Percentiles rank a stretch among this genome's conserved stretches.
Evolutionary conservation across 73 alveolate genomes (phyloP).

Genomic region (Paramecium biaurelia): DNA sequence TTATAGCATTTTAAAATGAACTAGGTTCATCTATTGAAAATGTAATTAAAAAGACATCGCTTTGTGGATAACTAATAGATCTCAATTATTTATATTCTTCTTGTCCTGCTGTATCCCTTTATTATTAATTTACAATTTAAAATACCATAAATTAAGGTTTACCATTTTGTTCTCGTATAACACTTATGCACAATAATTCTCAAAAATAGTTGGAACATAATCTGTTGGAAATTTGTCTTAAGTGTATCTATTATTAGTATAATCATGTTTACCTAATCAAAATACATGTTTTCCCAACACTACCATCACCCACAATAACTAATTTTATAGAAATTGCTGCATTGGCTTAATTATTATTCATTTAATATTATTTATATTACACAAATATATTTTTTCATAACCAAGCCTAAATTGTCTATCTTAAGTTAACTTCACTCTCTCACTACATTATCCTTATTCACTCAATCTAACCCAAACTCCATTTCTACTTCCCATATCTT

Average conservation of each 20-base stretch:
- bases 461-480: conserved; percentile 52
- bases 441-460: not conserved
- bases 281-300: conserved; percentile 81
- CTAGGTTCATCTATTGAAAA: conserved; percentile 74
- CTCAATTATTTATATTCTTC: conserved; percentile 82
- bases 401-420: conserved; percentile 48
- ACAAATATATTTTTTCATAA: conserved; percentile 14
- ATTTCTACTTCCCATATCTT: conserved; percentile 41
- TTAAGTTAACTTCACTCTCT: not conserved
- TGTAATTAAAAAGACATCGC: conserved; percentile 75
- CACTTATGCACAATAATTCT: conserved; percentile 73
- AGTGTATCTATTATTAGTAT: conserved; percentile 38
- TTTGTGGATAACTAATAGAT: conserved; percentile 72
- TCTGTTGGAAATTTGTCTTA: conserved; percentile 74
- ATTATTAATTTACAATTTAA: not conserved
- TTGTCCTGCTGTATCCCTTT: conserved; percentile 81
- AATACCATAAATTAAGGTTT: conserved; percentile 62
- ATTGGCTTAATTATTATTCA: not conserved
- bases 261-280: conserved; percentile 50
- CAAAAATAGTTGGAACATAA: conserved; percentile 77
- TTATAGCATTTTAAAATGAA: conserved; percentile 70
- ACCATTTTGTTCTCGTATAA: conserved; percentile 68
- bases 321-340: conserved; percentile 66
- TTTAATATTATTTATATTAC: not conserved
- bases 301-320: conserved; percentile 80